Evolutionary conservation across 2,329 filamentous ascomycete genomes (phyloP), one percentile per base, ranked within the genome.

Genomic region (Penicillium digitatum): DNA sequence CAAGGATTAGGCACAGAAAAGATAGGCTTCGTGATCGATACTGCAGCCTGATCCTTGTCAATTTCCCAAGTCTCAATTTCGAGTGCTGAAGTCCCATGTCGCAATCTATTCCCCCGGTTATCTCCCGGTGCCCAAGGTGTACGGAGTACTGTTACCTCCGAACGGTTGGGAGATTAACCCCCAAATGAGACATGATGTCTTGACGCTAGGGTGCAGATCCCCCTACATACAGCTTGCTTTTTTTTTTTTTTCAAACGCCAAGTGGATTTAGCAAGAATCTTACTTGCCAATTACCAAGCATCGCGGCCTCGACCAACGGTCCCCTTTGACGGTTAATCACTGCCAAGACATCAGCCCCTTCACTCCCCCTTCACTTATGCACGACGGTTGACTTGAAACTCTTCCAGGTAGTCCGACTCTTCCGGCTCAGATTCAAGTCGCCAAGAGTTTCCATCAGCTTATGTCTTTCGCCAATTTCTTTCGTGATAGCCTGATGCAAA

Each of bases 251-350:
- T 9, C 9, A 35, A 54, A 31, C 35, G 35, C 34, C 10, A 31
- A 48, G 46, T 39, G 22, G 16, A 8, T 16, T 18, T 35, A 16
- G 6, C n/a, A 7, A 2, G 4, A 18, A 39, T 29, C 1, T 49
- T 18, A 29, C 5, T 31, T 26, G 3, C 20, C 48, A 27, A 58
- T 60, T 60, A 60, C 55, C 55, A 59, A 59, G 55, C 55, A 55
- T 26, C 39, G 35, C 31, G 57, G 55, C 42, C 57, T 60, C 55
- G 55, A 55, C 57, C 55, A 37, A 27, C n/a, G 38, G 31, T 35
- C 34, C 10, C 31, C 37, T 29, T 24, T 18, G 3, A 38, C 46
- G 47, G 31, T 53, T 45, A 57, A 55, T 48, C 34, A 52, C 18
- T 22, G 57, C 55, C 55, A 55, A 55, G 57, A 29, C 22, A n/a